These are phyloP conservation scores for Cryphonectria nitschkei DNA, from an alignment of 2,329 filamentous ascomycete species.

Conservation along the genomic window DNA sequence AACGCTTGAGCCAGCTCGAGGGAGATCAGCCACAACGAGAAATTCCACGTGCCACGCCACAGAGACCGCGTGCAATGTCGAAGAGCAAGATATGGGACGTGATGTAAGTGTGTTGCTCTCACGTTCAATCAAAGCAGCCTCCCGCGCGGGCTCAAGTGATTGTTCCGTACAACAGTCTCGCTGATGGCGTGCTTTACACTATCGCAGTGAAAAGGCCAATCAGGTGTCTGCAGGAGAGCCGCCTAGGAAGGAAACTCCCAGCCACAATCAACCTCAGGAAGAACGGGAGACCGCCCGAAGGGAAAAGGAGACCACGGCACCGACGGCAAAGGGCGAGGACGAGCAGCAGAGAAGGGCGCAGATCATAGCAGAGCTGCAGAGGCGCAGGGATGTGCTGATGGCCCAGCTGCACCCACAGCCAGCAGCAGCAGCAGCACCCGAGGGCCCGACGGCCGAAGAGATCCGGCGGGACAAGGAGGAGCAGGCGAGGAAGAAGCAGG, in stretches of 20 bases:
- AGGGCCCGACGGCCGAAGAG: background rate
- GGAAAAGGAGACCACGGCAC: background rate
- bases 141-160: background rate
- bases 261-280: background rate
- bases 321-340: background rate
- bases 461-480: background rate
- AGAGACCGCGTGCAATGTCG: background rate
- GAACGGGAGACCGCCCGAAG: background rate
- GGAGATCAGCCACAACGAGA: background rate
- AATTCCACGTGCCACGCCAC: background rate
- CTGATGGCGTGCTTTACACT: background rate
- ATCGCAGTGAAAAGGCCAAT: background rate
- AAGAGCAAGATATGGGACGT: conserved; percentile 11
- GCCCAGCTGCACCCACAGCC: conserved; percentile 5
- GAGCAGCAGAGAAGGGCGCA: conserved; percentile 1
- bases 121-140: background rate
- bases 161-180: background rate
- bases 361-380: conserved; percentile 7
- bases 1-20: conserved; percentile 6
- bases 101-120: conserved; percentile 1
- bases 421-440: background rate
- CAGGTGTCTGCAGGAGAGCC: background rate
- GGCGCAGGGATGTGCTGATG: conserved; percentile 10
- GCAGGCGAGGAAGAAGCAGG: background rate
- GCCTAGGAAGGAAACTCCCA: background rate